Evolutionary conservation across 305 asterid species (phyloP).

Genomic region (Stenogyne calaminthoides): DNA sequence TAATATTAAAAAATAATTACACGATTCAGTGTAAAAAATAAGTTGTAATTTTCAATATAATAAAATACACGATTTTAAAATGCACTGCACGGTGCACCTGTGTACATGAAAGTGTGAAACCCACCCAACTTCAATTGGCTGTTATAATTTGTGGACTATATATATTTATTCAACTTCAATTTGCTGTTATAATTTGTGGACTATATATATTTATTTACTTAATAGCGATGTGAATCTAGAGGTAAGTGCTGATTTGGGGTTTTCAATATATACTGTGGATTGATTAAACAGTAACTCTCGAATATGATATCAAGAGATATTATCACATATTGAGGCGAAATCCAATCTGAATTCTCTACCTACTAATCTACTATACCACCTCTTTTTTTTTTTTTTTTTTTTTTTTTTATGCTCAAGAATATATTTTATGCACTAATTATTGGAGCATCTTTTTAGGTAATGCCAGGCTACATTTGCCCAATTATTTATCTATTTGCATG

Average conservation of each 20-base stretch:
- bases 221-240: neutral
- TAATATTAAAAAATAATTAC: too few relatives aligned
- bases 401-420: neutral
- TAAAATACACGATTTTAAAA: too few relatives aligned
- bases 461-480: constrained; percentile 27
- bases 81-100: too few relatives aligned
- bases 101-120: too few relatives aligned
- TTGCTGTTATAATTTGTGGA: too few relatives aligned
- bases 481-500: constrained; percentile 31
- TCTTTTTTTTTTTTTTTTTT: neutral
- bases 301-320: neutral
- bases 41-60: too few relatives aligned
- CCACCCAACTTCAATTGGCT: too few relatives aligned
- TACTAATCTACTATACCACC: neutral
- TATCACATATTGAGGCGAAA: neutral
- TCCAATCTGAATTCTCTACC: neutral
- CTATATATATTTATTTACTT: neutral
- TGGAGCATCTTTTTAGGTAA: constrained; percentile 16
- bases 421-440: neutral
- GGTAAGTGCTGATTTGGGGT: neutral
- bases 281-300: neutral
- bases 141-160: too few relatives aligned
- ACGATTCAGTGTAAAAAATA: too few relatives aligned
- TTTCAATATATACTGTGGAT: neutral
- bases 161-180: too few relatives aligned